Evolutionary conservation across 106 monocot species (phyloP), one percentile per base, ranked within the genome.

Genomic region (Acorus gramineus): DNA sequence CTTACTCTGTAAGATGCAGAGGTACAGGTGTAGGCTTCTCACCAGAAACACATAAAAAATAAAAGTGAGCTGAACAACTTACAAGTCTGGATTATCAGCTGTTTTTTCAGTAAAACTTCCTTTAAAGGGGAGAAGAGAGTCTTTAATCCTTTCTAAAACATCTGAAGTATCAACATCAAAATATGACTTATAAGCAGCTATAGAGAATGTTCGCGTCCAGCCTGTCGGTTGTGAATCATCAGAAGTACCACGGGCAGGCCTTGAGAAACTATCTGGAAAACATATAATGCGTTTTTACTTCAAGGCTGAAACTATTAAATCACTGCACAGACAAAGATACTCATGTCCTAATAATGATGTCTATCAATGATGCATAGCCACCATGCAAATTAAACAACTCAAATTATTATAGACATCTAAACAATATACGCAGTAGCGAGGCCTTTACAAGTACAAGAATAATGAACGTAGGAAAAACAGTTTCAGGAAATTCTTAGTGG

Each of bases 91-190:
- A 55, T 84, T 78, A 12, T 84, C 76, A 2, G 78, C 59, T 5
- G 88, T 88, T 73, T 73, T 81, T 78, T 88, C 88, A 2, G 72
- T 81, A 55, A 88, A 88, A 70, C 55, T 81, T 11, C 67, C 78
- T 11, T 64, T 84, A 46, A 84, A 88, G 6, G 88, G 88, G 66
- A 84, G 71, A 42, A 88, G 73, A 0, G 88, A 88, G 2, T 84
- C 88, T 62, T 42, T 81, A n/a, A 88, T 88, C 77, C 88, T 73
- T 4, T 78, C 84, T 70, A 88, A 54, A 6, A 88, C 88, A 73
- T 88, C 84, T 6, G 84, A 66, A 2, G 88, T 88, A 51, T 88
- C 88, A 12, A 88, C 78, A 65, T 88, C 88, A 49, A 84, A 88
- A 52, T 88, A 88, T 2, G 78, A 84, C 58, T 74, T 81, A 68